Conservation (phyloP, 441 rosid genomes). For the Breynia disticha region DNA sequence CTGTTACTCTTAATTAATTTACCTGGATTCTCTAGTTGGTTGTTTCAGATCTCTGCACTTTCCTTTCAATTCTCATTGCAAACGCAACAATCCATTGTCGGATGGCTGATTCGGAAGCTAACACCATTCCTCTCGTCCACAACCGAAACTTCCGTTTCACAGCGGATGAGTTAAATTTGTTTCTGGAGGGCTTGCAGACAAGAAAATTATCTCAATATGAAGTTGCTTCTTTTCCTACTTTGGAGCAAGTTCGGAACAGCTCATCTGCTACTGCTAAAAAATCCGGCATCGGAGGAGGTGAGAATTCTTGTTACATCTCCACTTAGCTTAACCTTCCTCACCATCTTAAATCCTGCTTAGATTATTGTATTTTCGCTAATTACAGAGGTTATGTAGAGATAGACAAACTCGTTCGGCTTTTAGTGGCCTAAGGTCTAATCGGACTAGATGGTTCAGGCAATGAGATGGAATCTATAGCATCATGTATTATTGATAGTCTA, state of each 20-base stretch:
- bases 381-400: neutral
- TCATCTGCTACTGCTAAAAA: no score
- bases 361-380: conserved; percentile 2
- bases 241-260: no score
- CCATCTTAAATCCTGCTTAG: conserved; percentile 9
- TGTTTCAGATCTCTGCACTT: no score
- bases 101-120: no score
- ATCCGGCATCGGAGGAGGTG: neutral
- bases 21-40: no score
- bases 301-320: conserved; percentile 1
- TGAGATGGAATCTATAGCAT: conserved; percentile 8
- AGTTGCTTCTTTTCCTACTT: no score
- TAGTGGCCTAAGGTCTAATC: conserved; percentile 6
- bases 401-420: conserved; percentile 9
- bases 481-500: conserved; percentile 1
- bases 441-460: conserved; percentile 8
- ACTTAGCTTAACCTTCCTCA: conserved; percentile 7
- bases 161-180: neutral
- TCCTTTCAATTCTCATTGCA: no score
- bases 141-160: neutral
- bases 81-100: no score
- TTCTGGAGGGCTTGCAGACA: neutral
- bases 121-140: conserved; percentile 6
- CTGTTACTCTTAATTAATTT: no score
- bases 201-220: conserved; percentile 1